A percentile compares a stretch with the other conserved stretches of the same genome.
Conservation (phyloP, 2,329 filamentous ascomycete species). For the Neonectria faginata region DNA sequence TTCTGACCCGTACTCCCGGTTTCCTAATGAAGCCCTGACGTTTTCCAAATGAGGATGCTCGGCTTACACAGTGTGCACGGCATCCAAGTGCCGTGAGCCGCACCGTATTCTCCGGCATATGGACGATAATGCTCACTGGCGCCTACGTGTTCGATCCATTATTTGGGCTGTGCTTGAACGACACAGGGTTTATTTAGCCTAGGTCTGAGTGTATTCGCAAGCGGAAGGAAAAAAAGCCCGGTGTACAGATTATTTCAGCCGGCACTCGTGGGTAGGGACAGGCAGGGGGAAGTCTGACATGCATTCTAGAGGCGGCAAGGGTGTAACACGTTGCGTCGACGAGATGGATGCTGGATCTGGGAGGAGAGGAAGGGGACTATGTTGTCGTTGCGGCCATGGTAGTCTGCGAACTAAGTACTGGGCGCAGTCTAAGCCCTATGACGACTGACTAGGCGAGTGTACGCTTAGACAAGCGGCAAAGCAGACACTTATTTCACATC, state of each 20-base stretch:
- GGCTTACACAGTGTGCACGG: background rate
- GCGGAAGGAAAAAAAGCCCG: background rate
- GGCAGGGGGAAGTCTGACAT: background rate
- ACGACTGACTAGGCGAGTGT: background rate
- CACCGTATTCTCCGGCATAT: slow-evolving; percentile 2
- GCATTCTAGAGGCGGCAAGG: background rate
- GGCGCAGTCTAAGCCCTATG: background rate
- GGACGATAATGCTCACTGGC: background rate
- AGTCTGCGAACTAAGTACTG: too few relatives aligned
- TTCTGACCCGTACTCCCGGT: background rate
- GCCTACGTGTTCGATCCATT: background rate
- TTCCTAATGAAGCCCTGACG: background rate
- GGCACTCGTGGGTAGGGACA: background rate
- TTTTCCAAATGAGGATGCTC: background rate
- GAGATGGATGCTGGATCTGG: background rate
- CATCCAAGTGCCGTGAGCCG: background rate
- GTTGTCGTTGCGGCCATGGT: too few relatives aligned
- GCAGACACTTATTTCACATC: background rate
- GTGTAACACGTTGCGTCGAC: background rate
- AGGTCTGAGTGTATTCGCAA: background rate
- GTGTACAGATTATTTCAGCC: background rate
- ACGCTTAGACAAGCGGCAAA: background rate
- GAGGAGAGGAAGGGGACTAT: too few relatives aligned
- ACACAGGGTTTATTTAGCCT: background rate
- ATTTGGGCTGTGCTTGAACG: background rate